Evolutionary conservation across 306 rosid genomes (phyloP).

Genomic region (Cucurbita argyrosperma): DNA sequence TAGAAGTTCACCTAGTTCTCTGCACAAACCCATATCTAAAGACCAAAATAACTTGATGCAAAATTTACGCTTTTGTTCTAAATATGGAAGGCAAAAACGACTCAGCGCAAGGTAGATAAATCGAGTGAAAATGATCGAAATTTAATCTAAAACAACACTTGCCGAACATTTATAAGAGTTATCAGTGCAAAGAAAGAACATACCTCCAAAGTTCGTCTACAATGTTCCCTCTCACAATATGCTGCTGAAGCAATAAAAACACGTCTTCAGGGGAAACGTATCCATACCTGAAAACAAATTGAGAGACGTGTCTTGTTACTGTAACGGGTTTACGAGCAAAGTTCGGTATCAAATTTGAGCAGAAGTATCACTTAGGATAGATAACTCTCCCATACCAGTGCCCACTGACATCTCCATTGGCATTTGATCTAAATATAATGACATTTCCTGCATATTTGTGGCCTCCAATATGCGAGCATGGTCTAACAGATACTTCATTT

Average conservation of each 20-base stretch:
- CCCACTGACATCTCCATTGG: slow-evolving; percentile 55
- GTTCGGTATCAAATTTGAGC: too few relatives aligned
- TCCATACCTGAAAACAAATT: slow-evolving; percentile 57
- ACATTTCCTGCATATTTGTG: slow-evolving; percentile 85
- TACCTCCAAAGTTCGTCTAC: slow-evolving; percentile 77
- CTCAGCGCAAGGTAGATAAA: background rate
- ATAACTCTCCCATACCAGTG: slow-evolving; percentile 53
- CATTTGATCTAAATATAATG: slow-evolving; percentile 52
- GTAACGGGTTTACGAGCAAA: background rate
- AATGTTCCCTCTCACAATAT: slow-evolving; percentile 59
- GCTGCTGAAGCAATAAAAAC: slow-evolving; percentile 61
- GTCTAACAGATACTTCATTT: slow-evolving; percentile 72
- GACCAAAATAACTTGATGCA: background rate
- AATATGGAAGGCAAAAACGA: background rate
- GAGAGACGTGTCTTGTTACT: background rate
- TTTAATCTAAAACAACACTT: background rate
- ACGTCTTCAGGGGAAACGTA: slow-evolving; percentile 82
- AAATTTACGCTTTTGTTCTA: background rate
- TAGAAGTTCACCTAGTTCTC: background rate
- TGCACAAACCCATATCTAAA: background rate
- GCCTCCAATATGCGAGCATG: slow-evolving; percentile 92
- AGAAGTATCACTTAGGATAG: background rate
- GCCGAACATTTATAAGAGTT: background rate
- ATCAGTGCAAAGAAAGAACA: background rate
- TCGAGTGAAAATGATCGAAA: too few relatives aligned